Evolutionary conservation across 768 basidiomycete genomes (phyloP).

Genomic region (Mycena belliarum): DNA sequence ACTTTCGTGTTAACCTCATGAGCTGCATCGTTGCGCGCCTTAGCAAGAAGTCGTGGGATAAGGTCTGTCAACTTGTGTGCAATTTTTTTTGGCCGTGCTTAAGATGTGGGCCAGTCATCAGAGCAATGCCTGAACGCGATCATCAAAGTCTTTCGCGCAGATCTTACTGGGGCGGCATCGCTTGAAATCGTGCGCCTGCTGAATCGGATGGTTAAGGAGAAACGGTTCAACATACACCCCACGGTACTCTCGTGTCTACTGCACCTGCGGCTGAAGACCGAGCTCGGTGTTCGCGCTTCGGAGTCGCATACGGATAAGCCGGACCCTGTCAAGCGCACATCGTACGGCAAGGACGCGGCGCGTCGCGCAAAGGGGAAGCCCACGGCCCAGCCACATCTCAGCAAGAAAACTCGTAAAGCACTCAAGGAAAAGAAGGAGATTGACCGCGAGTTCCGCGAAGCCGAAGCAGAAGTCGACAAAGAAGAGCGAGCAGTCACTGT

Average conservation of each 20-base stretch:
- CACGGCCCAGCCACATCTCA: slow-evolving; percentile 70
- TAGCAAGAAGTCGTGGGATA: slow-evolving; percentile 87
- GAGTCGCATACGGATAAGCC: slow-evolving; percentile 64
- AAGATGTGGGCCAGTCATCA: slow-evolving; percentile 59
- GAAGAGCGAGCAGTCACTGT: slow-evolving; percentile 86
- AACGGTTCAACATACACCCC: slow-evolving; percentile 86
- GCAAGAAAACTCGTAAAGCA: slow-evolving; percentile 88
- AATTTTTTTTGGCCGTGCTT: slow-evolving; percentile 11
- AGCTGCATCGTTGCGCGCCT: slow-evolving; percentile 79
- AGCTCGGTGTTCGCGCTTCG: slow-evolving; percentile 80
- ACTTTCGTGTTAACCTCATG: slow-evolving; percentile 93
- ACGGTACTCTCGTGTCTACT: slow-evolving; percentile 84
- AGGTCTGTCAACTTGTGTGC: slow-evolving; percentile 48
- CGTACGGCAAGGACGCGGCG: slow-evolving; percentile 45
- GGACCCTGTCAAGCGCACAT: slow-evolving; percentile 36
- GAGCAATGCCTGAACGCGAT: slow-evolving; percentile 83
- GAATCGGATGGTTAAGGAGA: slow-evolving; percentile 95
- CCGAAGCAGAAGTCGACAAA: slow-evolving; percentile 89
- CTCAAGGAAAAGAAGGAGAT: slow-evolving; percentile 89
- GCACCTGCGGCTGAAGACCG: slow-evolving; percentile 83
- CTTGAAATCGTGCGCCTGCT: slow-evolving; percentile 87
- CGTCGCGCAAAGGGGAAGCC: slow-evolving; percentile 58
- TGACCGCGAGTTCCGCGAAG: slow-evolving; percentile 89
- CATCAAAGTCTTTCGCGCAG: slow-evolving; percentile 79
- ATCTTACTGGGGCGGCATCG: slow-evolving; percentile 78